Evolutionary conservation across 306 rosid genomes (phyloP).

Genomic region (Malus asiatica): DNA sequence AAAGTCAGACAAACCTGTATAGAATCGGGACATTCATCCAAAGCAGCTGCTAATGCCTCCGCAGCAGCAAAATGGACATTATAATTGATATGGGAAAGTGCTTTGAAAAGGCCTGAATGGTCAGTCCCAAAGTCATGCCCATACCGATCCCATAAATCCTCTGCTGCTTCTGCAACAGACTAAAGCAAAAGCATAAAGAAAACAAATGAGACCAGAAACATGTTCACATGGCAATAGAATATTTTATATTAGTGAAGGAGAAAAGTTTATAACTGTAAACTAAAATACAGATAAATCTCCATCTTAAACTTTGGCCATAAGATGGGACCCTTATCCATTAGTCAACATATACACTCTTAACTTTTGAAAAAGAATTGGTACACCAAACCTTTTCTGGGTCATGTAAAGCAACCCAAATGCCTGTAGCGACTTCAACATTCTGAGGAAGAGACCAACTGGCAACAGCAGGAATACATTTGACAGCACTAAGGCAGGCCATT

Average conservation of each 20-base stretch:
- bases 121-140: slow-evolving; percentile 87
- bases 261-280: not conserved
- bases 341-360: not conserved
- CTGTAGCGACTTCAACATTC: slow-evolving; percentile 69
- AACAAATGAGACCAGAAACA: not conserved
- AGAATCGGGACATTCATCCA: slow-evolving; percentile 86
- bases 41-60: slow-evolving; percentile 88
- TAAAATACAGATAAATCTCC: not conserved
- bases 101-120: slow-evolving; percentile 79
- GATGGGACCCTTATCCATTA: not conserved
- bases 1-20: slow-evolving; percentile 60
- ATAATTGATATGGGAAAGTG: slow-evolving; percentile 73
- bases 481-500: slow-evolving; percentile 87
- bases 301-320: not conserved
- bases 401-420: slow-evolving; percentile 92
- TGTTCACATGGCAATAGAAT: not conserved
- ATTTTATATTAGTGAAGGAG: not conserved
- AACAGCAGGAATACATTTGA: slow-evolving; percentile 85
- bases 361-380: not conserved
- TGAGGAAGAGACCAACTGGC: slow-evolving; percentile 64
- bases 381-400: slow-evolving; percentile 84
- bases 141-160: slow-evolving; percentile 95
- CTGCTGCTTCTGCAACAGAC: slow-evolving; percentile 90
- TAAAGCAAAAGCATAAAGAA: slow-evolving; percentile 26
- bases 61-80: slow-evolving; percentile 87